Evolutionary conservation across 2,329 filamentous ascomycete genomes (phyloP), one percentile per base, ranked within the genome.

Genomic region (Colletotrichum lini): DNA sequence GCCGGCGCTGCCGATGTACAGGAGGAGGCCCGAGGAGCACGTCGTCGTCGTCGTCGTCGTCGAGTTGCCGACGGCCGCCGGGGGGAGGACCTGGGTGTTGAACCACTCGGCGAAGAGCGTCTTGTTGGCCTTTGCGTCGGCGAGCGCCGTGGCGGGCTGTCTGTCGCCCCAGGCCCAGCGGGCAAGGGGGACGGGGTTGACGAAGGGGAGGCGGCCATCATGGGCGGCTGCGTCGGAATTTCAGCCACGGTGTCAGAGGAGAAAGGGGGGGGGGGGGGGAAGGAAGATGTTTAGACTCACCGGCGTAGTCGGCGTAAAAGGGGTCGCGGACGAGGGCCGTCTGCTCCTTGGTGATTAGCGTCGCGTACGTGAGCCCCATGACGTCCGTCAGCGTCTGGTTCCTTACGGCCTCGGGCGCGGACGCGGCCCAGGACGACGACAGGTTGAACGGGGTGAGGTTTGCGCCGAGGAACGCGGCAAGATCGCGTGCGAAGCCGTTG

Each of bases 231-330:
- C n/a, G 53, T 13, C 26, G 16, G 12, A 16, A 47, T 21, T 63
- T 58, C 45, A 18, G 40, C 40, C 23, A 40, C 3, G 12, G 26
- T 12, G 15, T 4, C 13, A 10, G 21, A 9, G 30, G 18, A 18
- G 15, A 30, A 9, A 26, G 18, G 0, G 4, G 0, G 2, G 2
- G n/a, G 35, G 10, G 4, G 26, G 16, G n/a, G n/a, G n/a, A n/a
- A n/a, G n/a, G n/a, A n/a, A n/a, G n/a, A 21, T 16, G 2, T 26
- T 3, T 13, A 10, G 15, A 72, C 71, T 59, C 69, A 77, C 78
- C 76, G n/a, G 81, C 81, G 53, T 83, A 84, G 72, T 83, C 82
- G 2, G 69, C 72, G 71, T 80, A 83, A 64, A 84, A 83, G 4
- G 80, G 80, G n/a, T 81, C 79, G 1, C 81, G 77, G 10, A 84